These are phyloP conservation scores for Rhizoclosmatium globosum DNA, from an alignment of 192 early-diverging fungal species.

Conservation along the genomic window DNA sequence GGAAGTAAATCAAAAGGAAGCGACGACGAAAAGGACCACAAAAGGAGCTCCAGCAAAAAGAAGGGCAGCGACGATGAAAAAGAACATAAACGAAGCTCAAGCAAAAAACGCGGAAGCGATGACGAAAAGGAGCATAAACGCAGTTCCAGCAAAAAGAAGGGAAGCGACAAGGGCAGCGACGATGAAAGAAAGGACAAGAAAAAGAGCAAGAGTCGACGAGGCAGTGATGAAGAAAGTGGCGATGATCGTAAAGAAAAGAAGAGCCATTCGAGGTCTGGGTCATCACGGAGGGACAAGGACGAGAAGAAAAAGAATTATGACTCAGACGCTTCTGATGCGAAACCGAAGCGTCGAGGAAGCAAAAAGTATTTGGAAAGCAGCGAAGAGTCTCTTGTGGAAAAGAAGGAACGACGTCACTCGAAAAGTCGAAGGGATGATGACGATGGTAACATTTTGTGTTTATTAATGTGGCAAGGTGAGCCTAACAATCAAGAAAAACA, in stretches of 20 bases:
- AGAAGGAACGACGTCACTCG: slow-evolving; percentile 7
- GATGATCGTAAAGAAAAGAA: slow-evolving; percentile 8
- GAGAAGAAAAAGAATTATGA: slow-evolving; percentile 1
- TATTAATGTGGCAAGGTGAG: not conserved
- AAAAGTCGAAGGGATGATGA: slow-evolving; percentile 16
- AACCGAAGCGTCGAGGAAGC: not conserved
- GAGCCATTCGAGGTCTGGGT: slow-evolving; percentile 20
- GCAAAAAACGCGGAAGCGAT: slow-evolving; percentile 16
- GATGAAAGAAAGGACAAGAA: slow-evolving; percentile 13
- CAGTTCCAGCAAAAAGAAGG: slow-evolving; percentile 18
- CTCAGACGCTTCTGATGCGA: slow-evolving; percentile 15
- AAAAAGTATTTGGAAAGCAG: slow-evolving; percentile 13
- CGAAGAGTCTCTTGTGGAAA: slow-evolving; percentile 26
- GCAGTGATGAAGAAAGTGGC: not conserved
- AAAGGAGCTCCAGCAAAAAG: not conserved
- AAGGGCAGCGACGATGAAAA: slow-evolving; percentile 24
- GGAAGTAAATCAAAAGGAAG: slow-evolving; percentile 12
- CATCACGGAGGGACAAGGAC: slow-evolving; percentile 12
- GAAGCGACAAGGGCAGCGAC: slow-evolving; percentile 1
- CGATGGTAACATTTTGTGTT: slow-evolving; percentile 16
- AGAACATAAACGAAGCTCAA: slow-evolving; percentile 14
- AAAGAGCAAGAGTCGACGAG: slow-evolving; percentile 7
- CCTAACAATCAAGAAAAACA: not conserved
- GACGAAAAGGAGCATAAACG: slow-evolving; percentile 14
- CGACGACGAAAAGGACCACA: slow-evolving; percentile 2